Conservation (phyloP, 208 protist genomes). For the Acanthamoeba lenticulata region DNA sequence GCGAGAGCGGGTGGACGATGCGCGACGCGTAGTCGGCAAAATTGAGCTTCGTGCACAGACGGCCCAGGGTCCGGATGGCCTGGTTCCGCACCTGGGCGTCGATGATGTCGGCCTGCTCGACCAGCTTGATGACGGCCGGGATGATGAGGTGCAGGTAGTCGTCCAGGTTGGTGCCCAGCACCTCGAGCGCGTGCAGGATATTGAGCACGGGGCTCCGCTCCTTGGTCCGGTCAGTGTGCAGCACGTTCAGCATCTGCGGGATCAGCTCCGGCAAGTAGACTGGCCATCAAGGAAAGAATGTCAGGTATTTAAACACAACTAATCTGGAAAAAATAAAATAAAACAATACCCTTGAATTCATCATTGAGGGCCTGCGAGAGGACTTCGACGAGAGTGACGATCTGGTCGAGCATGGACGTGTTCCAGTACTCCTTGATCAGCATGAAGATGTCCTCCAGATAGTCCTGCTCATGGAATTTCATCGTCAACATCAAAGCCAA, state of each 20-base stretch:
- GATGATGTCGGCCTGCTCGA: conserved; percentile 81
- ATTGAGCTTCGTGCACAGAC: conserved; percentile 79
- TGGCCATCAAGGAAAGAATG: background rate
- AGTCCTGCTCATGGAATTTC: background rate
- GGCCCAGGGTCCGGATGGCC: conserved; percentile 84
- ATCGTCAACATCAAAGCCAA: background rate
- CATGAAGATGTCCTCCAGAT: conserved; percentile 39
- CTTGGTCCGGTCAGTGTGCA: conserved; percentile 67
- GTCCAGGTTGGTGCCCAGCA: conserved; percentile 90
- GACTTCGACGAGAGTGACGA: conserved; percentile 89
- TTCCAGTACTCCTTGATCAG: conserved; percentile 86
- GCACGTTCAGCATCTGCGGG: conserved; percentile 86
- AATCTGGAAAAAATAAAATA: background rate
- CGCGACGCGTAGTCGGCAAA: conserved; percentile 85
- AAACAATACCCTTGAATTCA: conserved; percentile 88
- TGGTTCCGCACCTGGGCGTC: conserved; percentile 59
- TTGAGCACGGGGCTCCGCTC: conserved; percentile 69
- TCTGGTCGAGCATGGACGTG: conserved; percentile 76
- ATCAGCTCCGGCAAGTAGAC: conserved; percentile 89
- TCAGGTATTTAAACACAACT: background rate
- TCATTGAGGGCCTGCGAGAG: conserved; percentile 91
- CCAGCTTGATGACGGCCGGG: conserved; percentile 84
- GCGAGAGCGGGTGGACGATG: conserved; percentile 87
- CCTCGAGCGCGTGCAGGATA: conserved; percentile 84
- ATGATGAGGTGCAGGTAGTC: conserved; percentile 93